phyloP scores from a whole-genome alignment of 202 grass and related monocot genomes.

The Carex sylvatica region DNA sequence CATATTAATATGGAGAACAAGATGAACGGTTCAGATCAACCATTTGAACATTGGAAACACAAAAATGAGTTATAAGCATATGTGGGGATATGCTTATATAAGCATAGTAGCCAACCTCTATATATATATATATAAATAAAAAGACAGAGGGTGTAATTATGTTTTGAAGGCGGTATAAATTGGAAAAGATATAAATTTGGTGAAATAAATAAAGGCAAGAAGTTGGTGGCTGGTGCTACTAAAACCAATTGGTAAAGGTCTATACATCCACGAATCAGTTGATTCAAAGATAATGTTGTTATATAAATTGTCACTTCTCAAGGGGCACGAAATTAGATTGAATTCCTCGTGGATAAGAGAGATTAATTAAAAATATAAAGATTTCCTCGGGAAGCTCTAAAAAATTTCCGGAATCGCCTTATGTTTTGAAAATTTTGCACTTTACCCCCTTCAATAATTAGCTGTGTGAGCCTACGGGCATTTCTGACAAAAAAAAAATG shows the following conservation, averaged over 20 bases:
- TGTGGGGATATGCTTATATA: no score
- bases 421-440: background rate
- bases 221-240: background rate
- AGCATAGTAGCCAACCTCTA: no score
- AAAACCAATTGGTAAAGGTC: background rate
- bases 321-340: slow-evolving; percentile 10
- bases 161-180: background rate
- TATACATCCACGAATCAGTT: background rate
- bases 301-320: background rate
- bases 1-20: no score
- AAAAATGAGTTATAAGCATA: no score
- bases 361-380: background rate
- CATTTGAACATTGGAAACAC: no score
- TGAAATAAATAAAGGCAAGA: background rate
- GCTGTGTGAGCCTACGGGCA: no score
- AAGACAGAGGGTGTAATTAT: background rate
- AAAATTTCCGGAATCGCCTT: background rate
- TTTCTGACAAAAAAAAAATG: no score
- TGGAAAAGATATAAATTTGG: background rate
- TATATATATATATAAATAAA: no score
- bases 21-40: no score
- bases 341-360: slow-evolving; percentile 3
- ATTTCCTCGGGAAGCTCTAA: slow-evolving; percentile 1
- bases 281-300: background rate
- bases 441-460: slow-evolving; percentile 5